Conservation (phyloP, 2,329 filamentous ascomycete species). For the Pseudomassariella vexata region DNA sequence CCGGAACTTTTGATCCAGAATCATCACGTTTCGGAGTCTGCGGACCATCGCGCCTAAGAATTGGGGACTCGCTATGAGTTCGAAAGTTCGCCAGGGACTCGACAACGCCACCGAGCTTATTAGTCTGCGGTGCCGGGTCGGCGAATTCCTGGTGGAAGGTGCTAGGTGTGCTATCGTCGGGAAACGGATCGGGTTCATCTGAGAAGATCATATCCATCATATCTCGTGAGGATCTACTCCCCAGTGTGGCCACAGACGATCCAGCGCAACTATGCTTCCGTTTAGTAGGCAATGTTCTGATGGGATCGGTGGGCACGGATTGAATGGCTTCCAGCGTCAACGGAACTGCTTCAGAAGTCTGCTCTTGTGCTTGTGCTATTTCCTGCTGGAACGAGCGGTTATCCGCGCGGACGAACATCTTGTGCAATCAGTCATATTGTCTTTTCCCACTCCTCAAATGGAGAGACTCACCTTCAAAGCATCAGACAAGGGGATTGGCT, state of each 20-base stretch:
- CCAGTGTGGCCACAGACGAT: conserved; percentile 24
- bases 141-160: conserved; percentile 8
- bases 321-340: conserved; percentile 4
- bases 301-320: conserved; percentile 5
- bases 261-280: conserved; percentile 18
- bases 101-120: conserved; percentile 12
- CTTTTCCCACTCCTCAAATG: conserved; percentile 6
- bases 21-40: conserved; percentile 1
- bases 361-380: conserved; percentile 31
- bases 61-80: conserved; percentile 6
- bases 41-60: conserved; percentile 1
- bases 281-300: conserved; percentile 9
- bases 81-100: conserved; percentile 14
- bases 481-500: conserved; percentile 30
- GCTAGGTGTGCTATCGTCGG: conserved; percentile 2
- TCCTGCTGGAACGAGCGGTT: conserved; percentile 48
- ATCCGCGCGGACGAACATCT: conserved; percentile 44
- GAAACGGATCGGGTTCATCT: conserved; percentile 8
- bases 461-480: conserved; percentile 26
- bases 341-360: conserved; percentile 8
- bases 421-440: conserved; percentile 19
- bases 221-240: conserved; percentile 17
- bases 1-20: conserved; percentile 26
- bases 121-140: conserved; percentile 7
- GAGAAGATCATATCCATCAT: conserved; percentile 19